Evolutionary conservation across 2,329 filamentous ascomycete genomes (phyloP), one percentile per base, ranked within the genome.

Genomic region (Boeremia lycopersici): DNA sequence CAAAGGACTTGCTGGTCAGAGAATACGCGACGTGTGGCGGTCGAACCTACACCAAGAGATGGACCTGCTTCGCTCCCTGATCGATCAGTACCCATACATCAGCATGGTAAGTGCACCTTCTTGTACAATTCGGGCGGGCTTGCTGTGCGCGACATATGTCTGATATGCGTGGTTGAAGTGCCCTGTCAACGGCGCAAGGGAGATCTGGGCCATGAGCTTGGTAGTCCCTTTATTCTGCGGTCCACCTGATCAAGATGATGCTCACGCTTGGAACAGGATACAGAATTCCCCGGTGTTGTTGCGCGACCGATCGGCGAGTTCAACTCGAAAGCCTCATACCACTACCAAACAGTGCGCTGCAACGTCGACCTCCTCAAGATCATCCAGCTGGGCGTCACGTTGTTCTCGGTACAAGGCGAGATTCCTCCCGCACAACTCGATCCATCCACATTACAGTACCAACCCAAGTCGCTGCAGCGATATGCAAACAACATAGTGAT

Each of bases 351-450:
- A 57, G 83, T 99, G 41, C 90, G 95, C 58, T 96, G 92, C 67
- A 99, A 99, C 73, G 95, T 99, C 69, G 95, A 99, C 73, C 86
- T 99, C 70, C 85, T 99, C 69, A 97, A 96, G 75, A 93, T 98
- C 64, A 98, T 99, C 61, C 95, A 99, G 74, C 89, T 99, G 53
- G 95, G 95, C 54, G 89, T 99, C 66, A 96, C 93, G 3, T 81
- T 99, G 13, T 98, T 97, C 79, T 93, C 91, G 60, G 84, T 92
- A 56, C 89, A 96, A 58, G 95, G 95, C 56, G 91, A 98, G 64
- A 86, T 91, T 2, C 91, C 91, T 1, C 90, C 91, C 2, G 82
- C 89, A 10, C 86, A 88, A 61, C 85, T 87, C 31, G 78, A 81
- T 49, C 61, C 72, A 7, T 69, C 72, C 23, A 78, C 79, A 28